Evolutionary conservation across 2,329 filamentous ascomycete genomes (phyloP), one percentile per base, ranked within the genome.

Genomic region (Pleoardoris graminearum): DNA sequence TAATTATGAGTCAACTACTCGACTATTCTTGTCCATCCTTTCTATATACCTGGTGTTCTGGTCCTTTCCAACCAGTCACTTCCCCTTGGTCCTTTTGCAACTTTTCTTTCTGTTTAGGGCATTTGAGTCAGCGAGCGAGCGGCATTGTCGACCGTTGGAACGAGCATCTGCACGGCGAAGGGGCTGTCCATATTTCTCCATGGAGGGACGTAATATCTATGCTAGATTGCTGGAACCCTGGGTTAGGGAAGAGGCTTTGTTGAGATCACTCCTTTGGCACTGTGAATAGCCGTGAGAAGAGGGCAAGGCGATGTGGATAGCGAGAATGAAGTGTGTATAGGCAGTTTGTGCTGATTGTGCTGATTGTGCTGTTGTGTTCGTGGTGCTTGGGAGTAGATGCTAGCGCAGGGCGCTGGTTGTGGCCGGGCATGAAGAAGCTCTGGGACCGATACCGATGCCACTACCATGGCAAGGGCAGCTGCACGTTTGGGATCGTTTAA

Each of bases 11-110:
- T 33, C 19, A 8, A 5, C 12, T 14, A 7, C 35, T 19, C 50
- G 30, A 48, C 29, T 25, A 32, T 54, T 53, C 43, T 45, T 49
- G 42, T 51, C 51, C 36, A 53, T 50, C 33, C 19, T 52, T 37
- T 25, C 33, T 38, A 37, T 47, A 37, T 37, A 22, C 43, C 33
- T 29, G 44, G 44, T 47, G 30, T 46, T 46, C 22, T 21, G 43
- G 43, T 35, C 22, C 21, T 25, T 36, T 36, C n/a, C 43, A 10
- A 27, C 5, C 5, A 10, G n/a, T 16, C 30, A 21, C 8, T 21
- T 39, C 10, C 23, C 19, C 21, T 7, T 19, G 12, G 25, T 45
- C 8, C 12, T 10, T 27, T 30, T 35, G n/a, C 2, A 10, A 29
- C n/a, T 27, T 27, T 27, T 10, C 10, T 5, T 27, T 27, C 10